Evolutionary conservation across 352 stramenopile genomes (phyloP), one percentile per base, ranked within the genome.

Genomic region (Phytophthora pinifolia): DNA sequence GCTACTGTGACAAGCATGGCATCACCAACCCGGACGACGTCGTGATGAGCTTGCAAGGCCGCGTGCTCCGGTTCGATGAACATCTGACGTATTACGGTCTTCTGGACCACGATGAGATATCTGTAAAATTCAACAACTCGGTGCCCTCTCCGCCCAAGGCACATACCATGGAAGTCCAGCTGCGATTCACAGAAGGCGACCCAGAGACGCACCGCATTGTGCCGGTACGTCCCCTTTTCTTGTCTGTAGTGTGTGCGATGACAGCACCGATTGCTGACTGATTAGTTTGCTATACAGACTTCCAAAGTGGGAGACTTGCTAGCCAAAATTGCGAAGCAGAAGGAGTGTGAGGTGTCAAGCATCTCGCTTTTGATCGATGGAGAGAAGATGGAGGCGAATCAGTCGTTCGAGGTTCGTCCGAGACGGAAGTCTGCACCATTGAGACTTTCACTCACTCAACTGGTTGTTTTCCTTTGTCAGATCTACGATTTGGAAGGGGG

Each of bases 401-500:
- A 74, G 47, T 70, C 70, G 6, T 81, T 88, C 32, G 39, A 72
- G 70, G 80, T 90, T 14, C 14, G 67, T 62, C 22, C 22, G 22
- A 27, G 2, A 18, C 15, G 9, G 2, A 58, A 18, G 17, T 46
- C 25, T 54, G 4, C 10, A 3, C 8, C 22, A 27, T 27, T 27
- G 22, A 33, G n/a, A 17, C n/a, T 41, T 9, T 14, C 17, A 57
- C 4, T 59, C 9, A 46, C n/a, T 43, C 9, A 31, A 39, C 14
- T 46, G 49, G 13, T 31, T 62, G 32, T n/a, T 47, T 41, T 54
- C 20, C 20, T 31, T 54, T 20, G 29, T 31, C 33, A 88, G 77
- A 64, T 68, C 42, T 90, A 88, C 36, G 77, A 86, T 17, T 54
- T 88, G 35, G 74, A 88, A 77, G 80, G 77, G n/a, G 70, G 71